phyloP scores from a whole-genome alignment of 1,284 basidiomycete genomes.

The Vanrija sp. region DNA sequence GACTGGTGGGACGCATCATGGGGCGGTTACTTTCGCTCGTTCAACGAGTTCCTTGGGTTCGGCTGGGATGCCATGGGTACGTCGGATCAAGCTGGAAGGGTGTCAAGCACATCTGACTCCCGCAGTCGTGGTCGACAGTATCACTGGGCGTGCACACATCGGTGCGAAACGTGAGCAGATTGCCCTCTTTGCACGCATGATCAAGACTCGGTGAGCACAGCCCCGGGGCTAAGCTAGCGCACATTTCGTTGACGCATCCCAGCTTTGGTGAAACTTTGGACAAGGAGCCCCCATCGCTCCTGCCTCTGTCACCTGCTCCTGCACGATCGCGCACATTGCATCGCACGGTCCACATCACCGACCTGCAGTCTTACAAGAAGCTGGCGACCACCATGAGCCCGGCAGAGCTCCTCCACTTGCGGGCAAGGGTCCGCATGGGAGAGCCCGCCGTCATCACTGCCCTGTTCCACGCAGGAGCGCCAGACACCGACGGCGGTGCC shows the following conservation, averaged over 20 bases:
- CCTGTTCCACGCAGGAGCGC: constrained; percentile 57
- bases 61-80: constrained; percentile 72
- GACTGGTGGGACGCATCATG: constrained; percentile 75
- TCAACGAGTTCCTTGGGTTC: constrained; percentile 75
- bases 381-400: constrained; percentile 68
- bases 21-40: constrained; percentile 73
- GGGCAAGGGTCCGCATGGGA: constrained; percentile 63
- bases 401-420: constrained; percentile 64
- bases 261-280: constrained; percentile 45
- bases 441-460: constrained; percentile 64
- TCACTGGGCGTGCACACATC: constrained; percentile 71
- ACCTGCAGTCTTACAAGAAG: constrained; percentile 68
- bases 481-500: constrained; percentile 11
- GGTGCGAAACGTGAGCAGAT: constrained; percentile 69
- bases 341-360: constrained; percentile 65
- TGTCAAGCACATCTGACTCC: constrained; percentile 1
- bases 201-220: constrained; percentile 41
- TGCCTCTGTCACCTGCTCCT: constrained; percentile 47
- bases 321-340: constrained; percentile 55
- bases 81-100: constrained; percentile 1
- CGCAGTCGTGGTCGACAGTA: constrained; percentile 63
- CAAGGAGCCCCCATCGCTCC: constrained; percentile 40
- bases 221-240: neutral
- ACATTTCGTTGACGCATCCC: neutral
- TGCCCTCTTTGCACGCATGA: constrained; percentile 48